These are phyloP conservation scores for Turnera subulata DNA, from an alignment of 345 rosid genomes.

Conservation along the genomic window DNA sequence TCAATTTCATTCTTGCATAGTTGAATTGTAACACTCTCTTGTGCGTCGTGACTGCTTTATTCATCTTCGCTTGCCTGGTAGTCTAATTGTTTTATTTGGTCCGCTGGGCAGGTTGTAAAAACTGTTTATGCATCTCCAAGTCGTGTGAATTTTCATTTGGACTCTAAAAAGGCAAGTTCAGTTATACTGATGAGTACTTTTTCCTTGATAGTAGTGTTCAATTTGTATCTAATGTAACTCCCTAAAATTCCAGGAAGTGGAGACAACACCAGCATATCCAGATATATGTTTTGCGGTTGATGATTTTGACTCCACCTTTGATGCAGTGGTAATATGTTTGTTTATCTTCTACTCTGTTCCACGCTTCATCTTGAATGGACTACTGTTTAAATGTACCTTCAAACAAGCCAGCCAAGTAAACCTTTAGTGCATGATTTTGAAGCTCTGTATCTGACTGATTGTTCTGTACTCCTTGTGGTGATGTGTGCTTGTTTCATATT, in stretches of 20 bases:
- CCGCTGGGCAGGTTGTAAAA: constrained; percentile 85
- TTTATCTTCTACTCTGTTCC: too few species aligned
- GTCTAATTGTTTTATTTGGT: constrained; percentile 18
- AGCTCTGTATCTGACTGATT: background rate
- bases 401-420: too few species aligned
- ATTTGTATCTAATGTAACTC: constrained; percentile 25
- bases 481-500: background rate
- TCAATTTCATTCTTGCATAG: too few species aligned
- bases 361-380: background rate
- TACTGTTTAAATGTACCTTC: too few species aligned
- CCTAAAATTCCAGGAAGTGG: constrained; percentile 67
- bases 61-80: background rate
- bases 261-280: constrained; percentile 93
- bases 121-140: constrained; percentile 98
- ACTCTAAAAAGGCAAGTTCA: constrained; percentile 72
- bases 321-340: constrained; percentile 67
- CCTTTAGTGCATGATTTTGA: too few species aligned
- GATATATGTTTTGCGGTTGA: constrained; percentile 95
- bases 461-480: background rate
- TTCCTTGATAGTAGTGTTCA: constrained; percentile 10
- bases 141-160: constrained; percentile 88
- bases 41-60: too few species aligned
- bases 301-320: constrained; percentile 96
- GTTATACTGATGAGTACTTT: constrained; percentile 7
- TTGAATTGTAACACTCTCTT: too few species aligned